A percentile compares a stretch with the other conserved stretches of the same genome.
These are phyloP conservation scores for Aspergillus quadricinctus DNA, from an alignment of 2,329 filamentous ascomycete genomes.

Conservation along the genomic window DNA sequence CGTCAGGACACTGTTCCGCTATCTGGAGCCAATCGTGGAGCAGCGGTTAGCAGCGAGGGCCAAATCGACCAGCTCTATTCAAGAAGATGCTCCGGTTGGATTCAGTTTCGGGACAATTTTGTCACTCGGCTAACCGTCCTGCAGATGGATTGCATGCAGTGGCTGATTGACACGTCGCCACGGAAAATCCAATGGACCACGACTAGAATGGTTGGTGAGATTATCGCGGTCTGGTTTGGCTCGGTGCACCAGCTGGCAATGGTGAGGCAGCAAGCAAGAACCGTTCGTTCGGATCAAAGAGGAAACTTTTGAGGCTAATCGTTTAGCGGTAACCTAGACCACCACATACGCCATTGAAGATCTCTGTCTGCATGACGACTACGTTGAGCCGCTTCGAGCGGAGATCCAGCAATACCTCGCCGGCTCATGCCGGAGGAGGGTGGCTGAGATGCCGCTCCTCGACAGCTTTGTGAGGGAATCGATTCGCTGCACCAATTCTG, in stretches of 20 bases:
- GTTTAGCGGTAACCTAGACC: not conserved
- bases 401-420: not conserved
- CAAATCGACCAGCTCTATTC: too few species aligned
- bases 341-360: not conserved
- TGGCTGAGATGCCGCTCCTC: not conserved
- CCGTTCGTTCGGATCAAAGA: too few species aligned
- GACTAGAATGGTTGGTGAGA: not conserved
- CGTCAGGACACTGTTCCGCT: too few species aligned
- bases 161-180: too few species aligned
- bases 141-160: too few species aligned
- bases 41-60: too few species aligned
- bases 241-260: constrained; percentile 1
- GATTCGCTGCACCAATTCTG: not conserved
- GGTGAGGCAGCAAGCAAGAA: not conserved
- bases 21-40: too few species aligned
- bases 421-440: not conserved
- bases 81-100: too few species aligned
- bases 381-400: not conserved
- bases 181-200: not conserved
- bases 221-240: not conserved
- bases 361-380: constrained; percentile 1
- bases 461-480: not conserved
- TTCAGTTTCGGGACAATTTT: too few species aligned
- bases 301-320: too few species aligned
- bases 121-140: too few species aligned